phyloP scores from a whole-genome alignment of 148 eudicot species.

The Fagopyrum homotropicum region DNA sequence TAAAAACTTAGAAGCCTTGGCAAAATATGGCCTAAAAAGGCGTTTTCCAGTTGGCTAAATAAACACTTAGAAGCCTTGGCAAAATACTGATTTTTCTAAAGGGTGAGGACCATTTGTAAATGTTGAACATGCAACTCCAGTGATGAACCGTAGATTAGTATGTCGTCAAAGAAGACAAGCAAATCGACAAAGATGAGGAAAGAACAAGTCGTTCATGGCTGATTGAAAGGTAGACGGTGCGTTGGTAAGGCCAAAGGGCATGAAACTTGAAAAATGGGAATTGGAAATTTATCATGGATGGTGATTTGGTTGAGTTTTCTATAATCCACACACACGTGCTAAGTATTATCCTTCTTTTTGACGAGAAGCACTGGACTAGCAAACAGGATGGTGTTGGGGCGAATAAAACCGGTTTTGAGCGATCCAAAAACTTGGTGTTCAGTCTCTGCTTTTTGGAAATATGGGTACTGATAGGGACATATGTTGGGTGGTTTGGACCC shows the following conservation, averaged over 20 bases:
- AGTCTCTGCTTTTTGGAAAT: neutral
- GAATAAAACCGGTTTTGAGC: neutral
- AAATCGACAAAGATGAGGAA: neutral
- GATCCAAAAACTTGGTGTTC: neutral
- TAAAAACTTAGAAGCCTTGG: neutral
- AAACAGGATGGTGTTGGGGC: neutral
- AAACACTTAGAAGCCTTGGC: neutral
- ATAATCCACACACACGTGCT: neutral
- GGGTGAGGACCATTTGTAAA: neutral
- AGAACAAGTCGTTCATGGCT: neutral
- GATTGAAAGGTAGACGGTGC: neutral
- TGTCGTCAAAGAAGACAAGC: neutral
- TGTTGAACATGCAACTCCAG: neutral
- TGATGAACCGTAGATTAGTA: neutral
- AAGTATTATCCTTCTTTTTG: neutral
- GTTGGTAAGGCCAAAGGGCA: conserved; percentile 2
- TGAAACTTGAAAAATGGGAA: neutral
- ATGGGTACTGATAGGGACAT: neutral
- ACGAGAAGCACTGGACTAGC: neutral
- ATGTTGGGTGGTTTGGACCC: neutral
- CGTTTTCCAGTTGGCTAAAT: too few relatives aligned
- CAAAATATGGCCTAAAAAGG: too few relatives aligned
- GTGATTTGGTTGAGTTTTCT: neutral
- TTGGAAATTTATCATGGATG: neutral
- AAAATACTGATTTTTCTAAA: neutral